phyloP scores from a whole-genome alignment of 2,329 filamentous ascomycete species.

The Aureobasidium sp. region DNA sequence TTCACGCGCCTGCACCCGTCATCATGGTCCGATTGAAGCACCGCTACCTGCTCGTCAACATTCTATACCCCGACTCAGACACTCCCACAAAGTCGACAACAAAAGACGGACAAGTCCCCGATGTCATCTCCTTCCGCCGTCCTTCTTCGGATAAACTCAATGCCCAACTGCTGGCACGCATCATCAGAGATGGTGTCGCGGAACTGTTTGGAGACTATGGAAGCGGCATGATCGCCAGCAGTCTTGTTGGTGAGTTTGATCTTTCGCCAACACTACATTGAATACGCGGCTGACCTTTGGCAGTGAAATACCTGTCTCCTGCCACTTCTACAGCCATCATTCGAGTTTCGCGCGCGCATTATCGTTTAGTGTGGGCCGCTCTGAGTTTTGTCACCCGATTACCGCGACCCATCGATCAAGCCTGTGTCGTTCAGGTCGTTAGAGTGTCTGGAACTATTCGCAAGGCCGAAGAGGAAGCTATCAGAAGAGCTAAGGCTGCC shows the following conservation, averaged over 20 bases:
- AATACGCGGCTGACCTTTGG: not conserved
- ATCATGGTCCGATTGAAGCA: conserved; percentile 93
- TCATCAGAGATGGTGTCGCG: conserved; percentile 61
- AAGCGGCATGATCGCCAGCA: conserved; percentile 60
- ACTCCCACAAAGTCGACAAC: conserved; percentile 16
- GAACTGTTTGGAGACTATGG: conserved; percentile 85
- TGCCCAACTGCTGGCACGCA: conserved; percentile 54
- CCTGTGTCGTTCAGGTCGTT: conserved; percentile 75
- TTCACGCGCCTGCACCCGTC: not conserved
- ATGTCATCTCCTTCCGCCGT: conserved; percentile 63
- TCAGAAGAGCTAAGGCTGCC: conserved; percentile 63
- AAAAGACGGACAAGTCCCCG: conserved; percentile 39
- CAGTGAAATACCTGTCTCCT: conserved; percentile 85
- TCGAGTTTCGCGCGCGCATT: conserved; percentile 71
- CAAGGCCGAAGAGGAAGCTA: conserved; percentile 83
- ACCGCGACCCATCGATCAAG: conserved; percentile 48
- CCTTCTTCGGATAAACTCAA: conserved; percentile 68
- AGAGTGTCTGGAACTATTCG: conserved; percentile 87
- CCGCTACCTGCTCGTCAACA: conserved; percentile 89
- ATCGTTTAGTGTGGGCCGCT: conserved; percentile 82
- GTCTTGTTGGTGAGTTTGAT: conserved; percentile 51
- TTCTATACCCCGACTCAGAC: conserved; percentile 62
- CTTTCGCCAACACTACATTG: not conserved
- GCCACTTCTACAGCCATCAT: conserved; percentile 95
- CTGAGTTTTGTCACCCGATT: conserved; percentile 70